Percentiles rank a stretch among this genome's conserved stretches.
Evolutionary conservation across 2,329 filamentous ascomycete genomes (phyloP).

Genomic region (Seiridium unicorne): DNA sequence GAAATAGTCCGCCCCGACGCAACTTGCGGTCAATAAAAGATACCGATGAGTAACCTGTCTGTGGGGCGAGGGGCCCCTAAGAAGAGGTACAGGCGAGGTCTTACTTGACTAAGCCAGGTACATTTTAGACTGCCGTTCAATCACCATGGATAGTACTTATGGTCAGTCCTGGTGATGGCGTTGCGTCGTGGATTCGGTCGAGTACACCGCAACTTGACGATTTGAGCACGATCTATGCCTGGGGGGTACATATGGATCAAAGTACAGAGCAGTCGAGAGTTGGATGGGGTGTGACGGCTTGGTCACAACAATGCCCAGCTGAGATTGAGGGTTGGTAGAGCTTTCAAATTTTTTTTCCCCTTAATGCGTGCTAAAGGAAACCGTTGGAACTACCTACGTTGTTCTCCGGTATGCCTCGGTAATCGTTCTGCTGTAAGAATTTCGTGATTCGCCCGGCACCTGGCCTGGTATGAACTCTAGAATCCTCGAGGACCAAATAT

Average conservation of each 20-base stretch:
- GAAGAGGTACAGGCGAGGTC: neutral
- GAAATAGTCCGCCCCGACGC: neutral
- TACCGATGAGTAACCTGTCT: neutral
- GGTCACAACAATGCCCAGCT: too few relatives aligned
- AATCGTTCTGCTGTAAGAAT: neutral
- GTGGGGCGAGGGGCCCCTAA: neutral
- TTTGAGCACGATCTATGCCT: too few relatives aligned
- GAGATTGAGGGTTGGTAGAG: too few relatives aligned
- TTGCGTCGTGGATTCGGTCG: too few relatives aligned
- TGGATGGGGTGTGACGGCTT: too few relatives aligned
- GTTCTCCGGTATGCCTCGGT: neutral
- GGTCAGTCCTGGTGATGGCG: too few relatives aligned
- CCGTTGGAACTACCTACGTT: neutral
- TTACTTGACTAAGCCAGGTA: neutral
- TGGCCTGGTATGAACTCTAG: neutral
- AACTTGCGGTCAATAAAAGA: conserved; percentile 8
- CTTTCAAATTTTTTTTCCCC: neutral
- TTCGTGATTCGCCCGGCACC: neutral
- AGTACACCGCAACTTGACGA: too few relatives aligned
- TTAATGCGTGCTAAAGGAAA: neutral
- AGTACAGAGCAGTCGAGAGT: too few relatives aligned
- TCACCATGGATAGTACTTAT: too few relatives aligned
- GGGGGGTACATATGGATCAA: too few relatives aligned
- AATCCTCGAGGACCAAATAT: neutral
- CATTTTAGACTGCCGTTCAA: neutral